Evolutionary conservation across 2,329 filamentous ascomycete species (phyloP).

Genomic region (Penicillium italicum): DNA sequence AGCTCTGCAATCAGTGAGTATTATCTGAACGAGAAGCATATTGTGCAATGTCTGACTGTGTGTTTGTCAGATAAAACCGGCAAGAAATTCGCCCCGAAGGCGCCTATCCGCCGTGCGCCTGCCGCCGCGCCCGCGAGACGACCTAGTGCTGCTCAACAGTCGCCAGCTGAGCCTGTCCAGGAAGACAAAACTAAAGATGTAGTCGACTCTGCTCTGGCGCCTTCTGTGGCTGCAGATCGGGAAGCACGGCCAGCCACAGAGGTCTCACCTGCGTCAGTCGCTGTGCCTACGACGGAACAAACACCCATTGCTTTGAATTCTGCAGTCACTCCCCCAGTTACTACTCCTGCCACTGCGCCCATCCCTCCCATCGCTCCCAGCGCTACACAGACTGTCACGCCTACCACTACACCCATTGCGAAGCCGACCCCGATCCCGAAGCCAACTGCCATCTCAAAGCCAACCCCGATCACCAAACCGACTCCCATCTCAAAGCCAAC

Average conservation of each 20-base stretch:
- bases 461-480: background rate
- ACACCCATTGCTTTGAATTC: constrained; percentile 10
- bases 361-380: background rate
- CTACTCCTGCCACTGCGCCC: constrained; percentile 10
- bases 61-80: constrained; percentile 56
- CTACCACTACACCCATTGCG: background rate
- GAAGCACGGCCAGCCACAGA: constrained; percentile 1
- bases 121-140: constrained; percentile 36
- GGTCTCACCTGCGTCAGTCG: background rate
- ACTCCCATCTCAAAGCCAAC: background rate
- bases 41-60: constrained; percentile 5
- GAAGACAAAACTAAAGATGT: constrained; percentile 4
- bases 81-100: constrained; percentile 75
- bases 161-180: constrained; percentile 4
- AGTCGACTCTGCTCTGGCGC: background rate
- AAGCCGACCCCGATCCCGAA: background rate
- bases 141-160: constrained; percentile 41
- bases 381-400: background rate
- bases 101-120: constrained; percentile 54
- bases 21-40: background rate
- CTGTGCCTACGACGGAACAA: constrained; percentile 25
- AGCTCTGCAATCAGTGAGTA: constrained; percentile 53
- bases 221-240: constrained; percentile 2
- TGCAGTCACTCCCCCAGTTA: constrained; percentile 23
- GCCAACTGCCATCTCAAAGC: background rate